phyloP scores from a whole-genome alignment of 169 alveolate species.

The Plasmodium adleri region DNA sequence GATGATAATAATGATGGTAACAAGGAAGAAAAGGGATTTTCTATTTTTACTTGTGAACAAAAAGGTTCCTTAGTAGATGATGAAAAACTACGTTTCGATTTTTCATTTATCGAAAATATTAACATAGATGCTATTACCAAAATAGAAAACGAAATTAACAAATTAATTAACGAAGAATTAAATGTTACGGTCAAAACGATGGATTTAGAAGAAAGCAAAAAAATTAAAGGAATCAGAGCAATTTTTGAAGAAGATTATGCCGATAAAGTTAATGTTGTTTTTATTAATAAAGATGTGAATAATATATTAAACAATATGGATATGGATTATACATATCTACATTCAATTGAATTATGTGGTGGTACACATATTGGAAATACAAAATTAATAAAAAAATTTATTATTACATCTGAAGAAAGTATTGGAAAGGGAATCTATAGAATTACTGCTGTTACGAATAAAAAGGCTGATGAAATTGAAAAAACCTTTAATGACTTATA shows the following conservation, averaged over 20 bases:
- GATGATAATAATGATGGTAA: not conserved
- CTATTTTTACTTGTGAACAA: slow-evolving; percentile 84
- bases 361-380: slow-evolving; percentile 93
- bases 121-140: slow-evolving; percentile 80
- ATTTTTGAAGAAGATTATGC: slow-evolving; percentile 95
- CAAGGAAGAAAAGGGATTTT: not conserved
- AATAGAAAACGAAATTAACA: slow-evolving; percentile 80
- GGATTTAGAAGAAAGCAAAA: slow-evolving; percentile 81
- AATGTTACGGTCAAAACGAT: slow-evolving; percentile 80
- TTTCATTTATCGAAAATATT: slow-evolving; percentile 83
- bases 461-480: slow-evolving; percentile 83
- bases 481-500: slow-evolving; percentile 78
- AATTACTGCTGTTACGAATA: slow-evolving; percentile 89
- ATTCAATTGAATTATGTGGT: slow-evolving; percentile 93
- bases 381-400: slow-evolving; percentile 79
- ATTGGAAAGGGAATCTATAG: slow-evolving; percentile 93
- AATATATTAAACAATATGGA: slow-evolving; percentile 52
- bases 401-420: slow-evolving; percentile 91
- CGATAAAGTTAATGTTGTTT: slow-evolving; percentile 93
- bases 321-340: slow-evolving; percentile 78
- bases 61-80: slow-evolving; percentile 90
- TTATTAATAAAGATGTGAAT: slow-evolving; percentile 87
- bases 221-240: slow-evolving; percentile 88
- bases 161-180: slow-evolving; percentile 82
- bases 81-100: slow-evolving; percentile 90